Evolutionary conservation across 164 flowering plant genomes (phyloP).

Genomic region (Annona cherimola): DNA sequence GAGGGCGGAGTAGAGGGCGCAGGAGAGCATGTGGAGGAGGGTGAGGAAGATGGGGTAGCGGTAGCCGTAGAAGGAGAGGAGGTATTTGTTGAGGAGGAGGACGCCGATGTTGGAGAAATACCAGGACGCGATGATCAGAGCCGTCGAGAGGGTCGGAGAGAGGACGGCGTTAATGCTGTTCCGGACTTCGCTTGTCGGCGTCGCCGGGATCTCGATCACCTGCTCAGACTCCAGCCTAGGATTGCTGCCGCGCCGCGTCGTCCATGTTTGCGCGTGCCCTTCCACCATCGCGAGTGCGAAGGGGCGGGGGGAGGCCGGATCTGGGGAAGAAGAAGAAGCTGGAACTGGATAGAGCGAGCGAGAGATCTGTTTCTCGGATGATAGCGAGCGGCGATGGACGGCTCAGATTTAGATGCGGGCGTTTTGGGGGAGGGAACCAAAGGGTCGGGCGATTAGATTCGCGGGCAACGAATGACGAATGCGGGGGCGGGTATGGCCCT

Average conservation of each 20-base stretch:
- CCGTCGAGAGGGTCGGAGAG: constrained; percentile 44
- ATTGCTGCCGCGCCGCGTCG: constrained; percentile 61
- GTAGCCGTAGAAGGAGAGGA: constrained; percentile 73
- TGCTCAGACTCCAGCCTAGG: constrained; percentile 55
- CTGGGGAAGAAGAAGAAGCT: neutral
- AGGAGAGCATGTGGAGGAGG: constrained; percentile 82
- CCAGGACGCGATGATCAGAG: constrained; percentile 65
- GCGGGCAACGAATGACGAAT: too few species aligned
- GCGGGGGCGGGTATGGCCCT: neutral
- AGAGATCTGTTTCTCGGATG: neutral
- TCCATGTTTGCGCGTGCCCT: constrained; percentile 54
- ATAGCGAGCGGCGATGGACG: neutral
- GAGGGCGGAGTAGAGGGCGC: constrained; percentile 51
- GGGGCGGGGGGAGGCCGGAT: neutral
- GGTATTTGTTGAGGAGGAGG: constrained; percentile 82
- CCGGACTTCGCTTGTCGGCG: constrained; percentile 66
- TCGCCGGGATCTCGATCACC: constrained; percentile 61
- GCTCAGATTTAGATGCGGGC: constrained; percentile 32
- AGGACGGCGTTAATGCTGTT: constrained; percentile 16
- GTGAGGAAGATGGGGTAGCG: constrained; percentile 91
- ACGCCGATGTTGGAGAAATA: constrained; percentile 89
- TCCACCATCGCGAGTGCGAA: constrained; percentile 38
- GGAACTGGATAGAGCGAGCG: constrained; percentile 20
- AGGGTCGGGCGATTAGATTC: neutral
- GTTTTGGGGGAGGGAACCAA: neutral